Conservation (phyloP, 2,329 filamentous ascomycete genomes). For the Colletotrichum camelliae region DNA sequence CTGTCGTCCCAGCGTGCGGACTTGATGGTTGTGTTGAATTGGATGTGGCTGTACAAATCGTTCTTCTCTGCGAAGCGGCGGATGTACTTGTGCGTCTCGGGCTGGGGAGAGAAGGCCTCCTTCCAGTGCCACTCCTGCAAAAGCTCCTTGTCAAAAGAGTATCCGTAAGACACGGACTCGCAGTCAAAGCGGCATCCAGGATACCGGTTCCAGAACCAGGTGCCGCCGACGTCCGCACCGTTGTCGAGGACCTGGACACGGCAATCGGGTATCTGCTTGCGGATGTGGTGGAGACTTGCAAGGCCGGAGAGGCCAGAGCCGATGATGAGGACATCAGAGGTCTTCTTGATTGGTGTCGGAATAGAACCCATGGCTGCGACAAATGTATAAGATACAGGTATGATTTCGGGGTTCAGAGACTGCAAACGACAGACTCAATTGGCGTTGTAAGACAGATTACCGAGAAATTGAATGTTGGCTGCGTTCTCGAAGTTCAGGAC, state of each 20-base stretch:
- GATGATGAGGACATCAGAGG: constrained; percentile 1
- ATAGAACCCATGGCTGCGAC: not conserved
- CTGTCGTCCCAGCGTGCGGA: not conserved
- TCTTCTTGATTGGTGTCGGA: not conserved
- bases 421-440: not conserved
- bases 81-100: not conserved
- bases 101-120: constrained; percentile 1
- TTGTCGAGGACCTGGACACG: constrained; percentile 35
- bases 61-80: not conserved
- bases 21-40: not conserved
- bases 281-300: constrained; percentile 10
- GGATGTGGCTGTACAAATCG: not conserved
- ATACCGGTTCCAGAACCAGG: constrained; percentile 57
- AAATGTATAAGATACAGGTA: not conserved
- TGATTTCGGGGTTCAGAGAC: not conserved
- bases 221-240: constrained; percentile 51
- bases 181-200: constrained; percentile 60
- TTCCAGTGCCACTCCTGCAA: constrained; percentile 8
- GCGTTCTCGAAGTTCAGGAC: not conserved
- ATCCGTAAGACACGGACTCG: constrained; percentile 1
- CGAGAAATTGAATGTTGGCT: not conserved
- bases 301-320: constrained; percentile 10
- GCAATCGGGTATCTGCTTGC: not conserved
- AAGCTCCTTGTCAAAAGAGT: not conserved
- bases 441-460: not conserved